Base-by-base conservation (phyloP, 225 moss, liverwort and hornwort species). In the Sphagnum tenellum region DNA sequence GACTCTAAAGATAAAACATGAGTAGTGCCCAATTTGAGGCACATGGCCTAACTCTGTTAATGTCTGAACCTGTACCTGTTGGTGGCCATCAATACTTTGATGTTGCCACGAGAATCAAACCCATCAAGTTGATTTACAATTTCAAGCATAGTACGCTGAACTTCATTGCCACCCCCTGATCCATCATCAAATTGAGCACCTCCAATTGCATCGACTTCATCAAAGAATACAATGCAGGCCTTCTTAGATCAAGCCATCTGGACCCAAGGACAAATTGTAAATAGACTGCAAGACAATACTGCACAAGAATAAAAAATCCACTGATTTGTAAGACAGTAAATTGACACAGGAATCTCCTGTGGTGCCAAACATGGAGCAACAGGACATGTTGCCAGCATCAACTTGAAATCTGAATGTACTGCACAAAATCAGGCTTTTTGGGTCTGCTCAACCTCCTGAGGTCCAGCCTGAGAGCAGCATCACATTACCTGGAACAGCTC, bases 181-280 rank as follows among this genome's bases (percentile, higher is more conserved):
- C 83, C 83, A 59, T 84, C 83, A 50, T 84, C 83, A 70, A 84
- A 84, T 69, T 79, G 9, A 5, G 52, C 52, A 5, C 52, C 5
- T 52, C 52, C 52, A 5, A 52, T 52, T 52, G 52, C 52, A 52
- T 52, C 52, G 1, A 52, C 52, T 9, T 52, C 52, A 52, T 1
- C 52, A 5, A 52, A 5, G 52, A 84, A 84, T n/a, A 84, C 83
- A 62, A 84, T 84, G 66, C 83, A 84, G 2, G 83, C 83, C 61
- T 84, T 84, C 71, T 84, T 84, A 50, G 83, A 84, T 65, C 79
- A 66, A 4, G 83, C 83, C 83, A 84, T 84, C 83, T 84, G 69
- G 12, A 70, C 73, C 46, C 4, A 58, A 29, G 13, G 52, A 52
- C 52, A 52, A 52, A 52, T 5, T 52, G 52, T 52, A 0, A 9